Percentiles rank a stretch among this genome's conserved stretches.
phyloP scores from a whole-genome alignment of 129 eudicot genomes.

The Solidago caesia region DNA sequence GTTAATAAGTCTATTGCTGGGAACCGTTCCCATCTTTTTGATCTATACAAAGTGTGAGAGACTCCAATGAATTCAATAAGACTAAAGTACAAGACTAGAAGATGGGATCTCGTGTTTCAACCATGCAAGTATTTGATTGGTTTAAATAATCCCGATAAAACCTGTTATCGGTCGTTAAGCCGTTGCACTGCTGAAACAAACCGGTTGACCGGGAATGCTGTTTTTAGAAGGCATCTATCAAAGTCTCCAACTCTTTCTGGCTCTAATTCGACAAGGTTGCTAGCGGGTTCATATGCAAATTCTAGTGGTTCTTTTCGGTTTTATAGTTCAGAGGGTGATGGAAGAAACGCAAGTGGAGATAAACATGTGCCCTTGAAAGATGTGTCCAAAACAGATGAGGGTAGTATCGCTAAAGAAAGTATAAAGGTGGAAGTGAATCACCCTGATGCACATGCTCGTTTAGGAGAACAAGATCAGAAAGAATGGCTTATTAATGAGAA shows the following conservation, averaged over 20 bases:
- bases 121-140: slow-evolving; percentile 46
- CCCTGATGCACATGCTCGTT: slow-evolving; percentile 75
- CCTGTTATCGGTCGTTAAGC: slow-evolving; percentile 28
- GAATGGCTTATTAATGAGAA: slow-evolving; percentile 92
- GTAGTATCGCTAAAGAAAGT: slow-evolving; percentile 30
- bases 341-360: slow-evolving; percentile 73
- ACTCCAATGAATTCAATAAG: slow-evolving; percentile 76
- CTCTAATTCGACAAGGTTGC: slow-evolving; percentile 28
- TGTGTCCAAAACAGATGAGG: slow-evolving; percentile 41
- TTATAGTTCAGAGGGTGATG: slow-evolving; percentile 88
- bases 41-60: slow-evolving; percentile 4
- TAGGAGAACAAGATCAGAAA: slow-evolving; percentile 87
- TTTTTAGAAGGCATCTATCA: slow-evolving; percentile 45
- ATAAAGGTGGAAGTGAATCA: slow-evolving; percentile 35
- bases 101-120: slow-evolving; percentile 60
- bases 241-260: slow-evolving; percentile 32
- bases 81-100: slow-evolving; percentile 53
- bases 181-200: slow-evolving; percentile 21
- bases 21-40: slow-evolving; percentile 15
- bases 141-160: slow-evolving; percentile 22
- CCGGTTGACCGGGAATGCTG: slow-evolving; percentile 26
- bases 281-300: slow-evolving; percentile 34
- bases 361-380: slow-evolving; percentile 53
- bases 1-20: slow-evolving; percentile 20
- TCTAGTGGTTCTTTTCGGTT: slow-evolving; percentile 40